A percentile compares a stretch with the other conserved stretches of the same genome.
Conservation (phyloP, 257 asterid genomes). For the Solanum pennellii region DNA sequence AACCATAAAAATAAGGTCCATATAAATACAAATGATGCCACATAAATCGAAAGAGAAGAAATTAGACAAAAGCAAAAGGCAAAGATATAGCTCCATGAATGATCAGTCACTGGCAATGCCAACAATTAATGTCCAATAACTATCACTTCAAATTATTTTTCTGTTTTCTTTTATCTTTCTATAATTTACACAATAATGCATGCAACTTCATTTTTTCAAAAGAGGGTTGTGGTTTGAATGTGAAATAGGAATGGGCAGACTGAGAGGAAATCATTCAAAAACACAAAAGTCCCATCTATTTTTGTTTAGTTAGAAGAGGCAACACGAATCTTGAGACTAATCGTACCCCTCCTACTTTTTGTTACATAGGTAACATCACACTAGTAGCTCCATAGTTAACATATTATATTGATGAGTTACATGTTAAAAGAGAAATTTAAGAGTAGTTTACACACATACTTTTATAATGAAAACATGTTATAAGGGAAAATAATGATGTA, state of each 20-base stretch:
- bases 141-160: conserved; percentile 25
- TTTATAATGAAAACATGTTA: too few species aligned
- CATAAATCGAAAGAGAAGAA: neutral
- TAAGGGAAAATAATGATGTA: too few species aligned
- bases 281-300: neutral
- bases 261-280: neutral
- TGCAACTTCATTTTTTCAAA: neutral
- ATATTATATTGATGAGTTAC: too few species aligned
- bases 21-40: neutral
- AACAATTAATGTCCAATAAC: conserved; percentile 25
- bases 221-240: neutral
- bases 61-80: neutral
- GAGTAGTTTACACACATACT: too few species aligned
- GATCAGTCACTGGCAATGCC: neutral
- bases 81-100: neutral
- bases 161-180: neutral
- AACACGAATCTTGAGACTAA: neutral
- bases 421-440: too few species aligned
- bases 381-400: neutral
- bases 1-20: fast-evolving
- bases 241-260: conserved; percentile 20
- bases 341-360: too few species aligned
- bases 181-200: conserved; percentile 5
- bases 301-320: neutral
- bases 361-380: neutral